phyloP scores from a whole-genome alignment of 164 flowering plant species.

The Magnolia changhungtana region DNA sequence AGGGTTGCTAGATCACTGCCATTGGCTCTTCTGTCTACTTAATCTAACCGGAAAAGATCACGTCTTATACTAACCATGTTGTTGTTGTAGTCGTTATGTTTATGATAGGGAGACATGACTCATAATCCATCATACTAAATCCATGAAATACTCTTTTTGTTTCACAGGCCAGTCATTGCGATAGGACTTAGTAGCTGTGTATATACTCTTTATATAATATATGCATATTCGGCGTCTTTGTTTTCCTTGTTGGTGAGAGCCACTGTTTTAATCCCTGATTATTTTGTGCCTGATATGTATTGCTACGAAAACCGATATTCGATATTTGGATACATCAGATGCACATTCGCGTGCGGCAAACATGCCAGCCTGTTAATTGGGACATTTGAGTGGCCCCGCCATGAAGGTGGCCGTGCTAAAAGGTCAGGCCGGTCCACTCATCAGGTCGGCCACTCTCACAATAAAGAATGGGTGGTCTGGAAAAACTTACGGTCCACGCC shows the following conservation, averaged over 20 bases:
- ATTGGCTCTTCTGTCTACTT: background rate
- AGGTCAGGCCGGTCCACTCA: no score
- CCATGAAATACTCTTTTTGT: slow-evolving; percentile 2
- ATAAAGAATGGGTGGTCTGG: no score
- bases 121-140: background rate
- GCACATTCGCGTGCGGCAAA: no score
- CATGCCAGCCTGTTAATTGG: no score
- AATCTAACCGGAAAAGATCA: slow-evolving; percentile 4
- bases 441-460: no score
- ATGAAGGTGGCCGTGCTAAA: no score
- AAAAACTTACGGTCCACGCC: no score
- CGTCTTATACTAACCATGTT: slow-evolving; percentile 2
- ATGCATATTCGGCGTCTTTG: background rate
- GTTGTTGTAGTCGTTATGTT: background rate
- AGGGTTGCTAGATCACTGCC: slow-evolving; percentile 7
- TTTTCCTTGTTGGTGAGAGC: background rate
- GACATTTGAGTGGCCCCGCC: no score
- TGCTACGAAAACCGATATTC: background rate
- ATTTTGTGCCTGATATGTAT: background rate
- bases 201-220: background rate
- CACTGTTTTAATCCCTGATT: background rate
- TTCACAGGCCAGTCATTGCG: background rate
- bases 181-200: background rate
- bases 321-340: no score
- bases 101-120: background rate